Evolutionary conservation across 345 rosid genomes (phyloP).

Genomic region (Schrenkiella parvula): DNA sequence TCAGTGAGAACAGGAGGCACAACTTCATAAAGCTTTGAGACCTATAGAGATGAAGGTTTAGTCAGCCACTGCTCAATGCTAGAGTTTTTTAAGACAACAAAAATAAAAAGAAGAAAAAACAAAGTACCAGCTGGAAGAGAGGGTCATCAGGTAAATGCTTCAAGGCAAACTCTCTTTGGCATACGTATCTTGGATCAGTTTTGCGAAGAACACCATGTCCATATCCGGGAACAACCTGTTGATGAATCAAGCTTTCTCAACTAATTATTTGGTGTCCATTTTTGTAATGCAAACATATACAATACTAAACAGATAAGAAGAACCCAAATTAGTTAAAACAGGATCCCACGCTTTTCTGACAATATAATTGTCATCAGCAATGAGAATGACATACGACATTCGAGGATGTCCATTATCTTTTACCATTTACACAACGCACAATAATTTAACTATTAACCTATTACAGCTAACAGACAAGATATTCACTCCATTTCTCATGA

Average conservation of each 20-base stretch:
- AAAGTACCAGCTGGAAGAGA: constrained; percentile 79
- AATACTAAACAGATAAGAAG: background rate
- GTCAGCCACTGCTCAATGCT: constrained; percentile 16
- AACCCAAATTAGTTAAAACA: background rate
- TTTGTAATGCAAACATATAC: background rate
- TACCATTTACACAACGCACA: background rate
- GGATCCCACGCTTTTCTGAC: background rate
- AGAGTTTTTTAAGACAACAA: background rate
- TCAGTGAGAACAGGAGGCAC: constrained; percentile 92
- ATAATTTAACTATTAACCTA: background rate
- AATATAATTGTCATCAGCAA: background rate
- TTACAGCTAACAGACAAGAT: background rate
- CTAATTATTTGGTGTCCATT: background rate
- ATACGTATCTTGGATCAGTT: constrained; percentile 92
- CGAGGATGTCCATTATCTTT: no score
- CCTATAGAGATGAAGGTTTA: constrained; percentile 45
- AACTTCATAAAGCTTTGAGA: constrained; percentile 93
- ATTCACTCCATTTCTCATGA: background rate
- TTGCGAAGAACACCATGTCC: constrained; percentile 97
- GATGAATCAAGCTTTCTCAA: background rate
- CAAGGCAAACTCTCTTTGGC: constrained; percentile 98
- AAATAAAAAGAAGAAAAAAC: background rate
- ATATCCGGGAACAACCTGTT: constrained; percentile 95
- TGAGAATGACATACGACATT: background rate
- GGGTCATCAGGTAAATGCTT: constrained; percentile 97